Conservation (phyloP, 2,329 filamentous ascomycete species). For the Aspergillus sojae region DNA sequence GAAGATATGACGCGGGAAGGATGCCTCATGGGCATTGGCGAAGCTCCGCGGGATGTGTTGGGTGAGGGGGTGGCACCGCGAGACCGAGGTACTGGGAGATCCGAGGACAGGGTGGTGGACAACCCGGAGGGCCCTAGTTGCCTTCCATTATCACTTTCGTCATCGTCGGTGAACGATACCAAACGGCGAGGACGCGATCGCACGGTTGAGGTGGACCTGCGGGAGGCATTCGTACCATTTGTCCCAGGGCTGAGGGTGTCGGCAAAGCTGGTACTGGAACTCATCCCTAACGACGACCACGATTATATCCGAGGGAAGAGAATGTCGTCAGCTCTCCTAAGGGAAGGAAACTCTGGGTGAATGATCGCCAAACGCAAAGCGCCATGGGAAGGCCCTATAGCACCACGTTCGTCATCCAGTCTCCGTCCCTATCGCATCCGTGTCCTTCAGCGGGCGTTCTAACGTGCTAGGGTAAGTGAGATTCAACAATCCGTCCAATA, state of each 20-base stretch:
- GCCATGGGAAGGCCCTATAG: slow-evolving; percentile 39
- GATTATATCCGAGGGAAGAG: slow-evolving; percentile 20
- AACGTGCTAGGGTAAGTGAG: not conserved
- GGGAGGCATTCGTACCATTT: slow-evolving; percentile 34
- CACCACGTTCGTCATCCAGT: slow-evolving; percentile 42
- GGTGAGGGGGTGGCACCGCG: slow-evolving; percentile 46
- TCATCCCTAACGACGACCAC: slow-evolving; percentile 41
- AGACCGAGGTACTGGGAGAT: slow-evolving; percentile 40
- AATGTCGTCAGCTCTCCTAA: slow-evolving; percentile 27
- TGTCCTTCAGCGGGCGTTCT: slow-evolving; percentile 20
- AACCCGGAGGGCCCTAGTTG: slow-evolving; percentile 30
- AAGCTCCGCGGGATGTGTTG: slow-evolving; percentile 37
- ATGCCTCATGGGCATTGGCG: slow-evolving; percentile 43
- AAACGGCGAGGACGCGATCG: slow-evolving; percentile 48
- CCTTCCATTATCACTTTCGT: slow-evolving; percentile 28
- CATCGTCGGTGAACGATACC: slow-evolving; percentile 46
- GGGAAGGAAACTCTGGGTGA: slow-evolving; percentile 23
- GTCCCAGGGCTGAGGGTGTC: slow-evolving; percentile 40
- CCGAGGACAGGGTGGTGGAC: slow-evolving; percentile 30
- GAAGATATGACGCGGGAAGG: slow-evolving; percentile 37
- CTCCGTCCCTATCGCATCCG: slow-evolving; percentile 26
- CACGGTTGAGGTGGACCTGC: slow-evolving; percentile 41
- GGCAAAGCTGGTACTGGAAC: slow-evolving; percentile 40
- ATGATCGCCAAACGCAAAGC: slow-evolving; percentile 35
- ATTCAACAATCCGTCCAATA: not conserved